A percentile compares a stretch with the other conserved stretches of the same genome.
These are phyloP conservation scores for Irpex sp. DNA, from an alignment of 1,284 basidiomycete species.

Conservation along the genomic window DNA sequence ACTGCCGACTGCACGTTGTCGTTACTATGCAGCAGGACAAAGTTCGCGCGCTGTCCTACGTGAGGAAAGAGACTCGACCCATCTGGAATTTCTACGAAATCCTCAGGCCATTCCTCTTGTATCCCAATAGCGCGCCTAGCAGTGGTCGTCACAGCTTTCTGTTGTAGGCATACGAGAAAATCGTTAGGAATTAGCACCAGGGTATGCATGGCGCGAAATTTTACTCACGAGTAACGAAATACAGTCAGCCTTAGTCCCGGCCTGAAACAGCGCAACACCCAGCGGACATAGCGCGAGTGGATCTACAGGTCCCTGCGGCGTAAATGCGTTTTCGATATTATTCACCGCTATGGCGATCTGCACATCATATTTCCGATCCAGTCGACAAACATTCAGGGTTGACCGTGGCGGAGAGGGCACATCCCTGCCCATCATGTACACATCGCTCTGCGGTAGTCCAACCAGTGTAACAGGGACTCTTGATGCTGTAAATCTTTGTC, in stretches of 20 bases:
- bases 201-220: background rate
- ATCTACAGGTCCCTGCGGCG: constrained; percentile 57
- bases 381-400: constrained; percentile 46
- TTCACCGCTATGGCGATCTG: constrained; percentile 54
- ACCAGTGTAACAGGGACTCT: constrained; percentile 47
- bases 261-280: constrained; percentile 55
- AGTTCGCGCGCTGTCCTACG: constrained; percentile 45
- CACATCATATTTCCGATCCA: constrained; percentile 39
- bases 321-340: constrained; percentile 63
- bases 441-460: constrained; percentile 55
- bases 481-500: constrained; percentile 27
- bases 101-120: background rate
- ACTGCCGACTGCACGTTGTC: constrained; percentile 39
- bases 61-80: constrained; percentile 28
- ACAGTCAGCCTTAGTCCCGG: constrained; percentile 42
- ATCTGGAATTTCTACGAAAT: background rate
- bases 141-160: constrained; percentile 24
- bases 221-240: constrained; percentile 42
- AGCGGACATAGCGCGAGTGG: constrained; percentile 53
- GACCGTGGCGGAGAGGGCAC: constrained; percentile 32
- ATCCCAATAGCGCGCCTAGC: constrained; percentile 27
- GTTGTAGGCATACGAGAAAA: background rate
- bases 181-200: background rate
- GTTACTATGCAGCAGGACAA: constrained; percentile 52
- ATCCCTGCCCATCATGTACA: constrained; percentile 58